Conservation (phyloP, 805 yeast species). For the Kodamaea hsintzibuensis region DNA sequence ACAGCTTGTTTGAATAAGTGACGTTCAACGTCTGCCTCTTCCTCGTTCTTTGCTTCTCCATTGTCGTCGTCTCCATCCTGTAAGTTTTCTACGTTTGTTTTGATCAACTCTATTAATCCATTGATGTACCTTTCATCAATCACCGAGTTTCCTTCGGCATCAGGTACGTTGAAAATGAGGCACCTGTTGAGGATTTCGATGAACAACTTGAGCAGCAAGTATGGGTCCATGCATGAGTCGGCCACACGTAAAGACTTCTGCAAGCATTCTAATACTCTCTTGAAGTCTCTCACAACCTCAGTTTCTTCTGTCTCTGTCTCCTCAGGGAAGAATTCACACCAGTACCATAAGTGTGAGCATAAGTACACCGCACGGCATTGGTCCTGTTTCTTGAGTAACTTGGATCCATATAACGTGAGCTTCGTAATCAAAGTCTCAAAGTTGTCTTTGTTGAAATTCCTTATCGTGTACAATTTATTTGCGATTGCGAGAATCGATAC, state of each 20-base stretch:
- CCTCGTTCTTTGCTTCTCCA: constrained; percentile 15
- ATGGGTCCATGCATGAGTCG: constrained; percentile 86
- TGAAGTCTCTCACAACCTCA: constrained; percentile 28
- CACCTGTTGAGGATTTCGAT: constrained; percentile 88
- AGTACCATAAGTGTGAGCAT: constrained; percentile 95
- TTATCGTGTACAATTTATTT: constrained; percentile 44
- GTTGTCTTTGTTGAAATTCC: constrained; percentile 57
- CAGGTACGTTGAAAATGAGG: constrained; percentile 76
- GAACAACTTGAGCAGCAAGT: constrained; percentile 75
- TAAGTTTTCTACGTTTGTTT: constrained; percentile 57
- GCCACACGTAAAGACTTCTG: constrained; percentile 88
- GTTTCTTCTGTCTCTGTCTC: constrained; percentile 20
- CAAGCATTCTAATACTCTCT: constrained; percentile 85
- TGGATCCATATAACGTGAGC: constrained; percentile 84
- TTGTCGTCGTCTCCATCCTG: constrained; percentile 27
- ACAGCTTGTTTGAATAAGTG: constrained; percentile 29
- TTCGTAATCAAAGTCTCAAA: constrained; percentile 83
- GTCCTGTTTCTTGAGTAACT: constrained; percentile 85
- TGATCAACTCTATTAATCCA: constrained; percentile 82
- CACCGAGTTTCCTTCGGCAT: constrained; percentile 55
- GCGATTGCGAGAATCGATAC: constrained; percentile 50
- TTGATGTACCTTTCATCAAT: constrained; percentile 77
- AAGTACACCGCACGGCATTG: constrained; percentile 89
- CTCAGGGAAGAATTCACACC: constrained; percentile 53
- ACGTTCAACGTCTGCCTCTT: constrained; percentile 29